Base-by-base conservation (phyloP, 1,284 basidiomycete species). In the Ceratobasidium sp. region DNA sequence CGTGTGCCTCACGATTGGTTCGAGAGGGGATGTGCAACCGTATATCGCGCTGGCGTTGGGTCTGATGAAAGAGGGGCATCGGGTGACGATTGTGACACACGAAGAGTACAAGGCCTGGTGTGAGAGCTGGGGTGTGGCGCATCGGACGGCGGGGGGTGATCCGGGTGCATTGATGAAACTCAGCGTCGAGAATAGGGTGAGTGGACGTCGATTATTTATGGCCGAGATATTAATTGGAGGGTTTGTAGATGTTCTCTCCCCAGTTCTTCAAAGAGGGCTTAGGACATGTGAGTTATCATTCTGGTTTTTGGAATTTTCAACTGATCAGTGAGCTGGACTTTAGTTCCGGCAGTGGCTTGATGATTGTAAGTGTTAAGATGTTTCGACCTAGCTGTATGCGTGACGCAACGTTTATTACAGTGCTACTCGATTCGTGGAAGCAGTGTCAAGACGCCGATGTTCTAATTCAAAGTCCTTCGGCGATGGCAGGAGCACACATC, bases 401-500 rank as follows among this genome's bases (percentile, higher is more conserved):
- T 13, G 17, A 59, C 19, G 17, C 9, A 59, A 68, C 70, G 22
- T 25, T 32, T 6, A 57, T 52, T 25, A 19, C 37, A 90, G 89
- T 95, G 1, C 86, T 95, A 5, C 79, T 87, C 2, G 90, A 92
- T 77, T 85, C 92, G 0, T 95, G 91, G 91, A 84, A 88, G 17
- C 90, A 90, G 3, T 94, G 92, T 79, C 86, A 90, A 78, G 90
- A 89, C 76, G 91, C 92, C 0, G 92, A 94, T 80, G 89, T 5
- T 4, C 84, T 95, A 29, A 88, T 94, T 75, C 90, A 92, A 81
- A 89, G 88, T 75, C 93, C 93, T 0, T 91, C 90, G 5, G 90
- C 92, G 1, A 93, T 95, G 88, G 91, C 92, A 0, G 93, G 93
- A 22, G 90, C 93, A 9, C 93, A 95, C 81, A 91, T 95, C 76